A percentile compares a stretch with the other conserved stretches of the same genome.
Conservation (phyloP, 2,329 filamentous ascomycete genomes). For the Epichloe uncinata region DNA sequence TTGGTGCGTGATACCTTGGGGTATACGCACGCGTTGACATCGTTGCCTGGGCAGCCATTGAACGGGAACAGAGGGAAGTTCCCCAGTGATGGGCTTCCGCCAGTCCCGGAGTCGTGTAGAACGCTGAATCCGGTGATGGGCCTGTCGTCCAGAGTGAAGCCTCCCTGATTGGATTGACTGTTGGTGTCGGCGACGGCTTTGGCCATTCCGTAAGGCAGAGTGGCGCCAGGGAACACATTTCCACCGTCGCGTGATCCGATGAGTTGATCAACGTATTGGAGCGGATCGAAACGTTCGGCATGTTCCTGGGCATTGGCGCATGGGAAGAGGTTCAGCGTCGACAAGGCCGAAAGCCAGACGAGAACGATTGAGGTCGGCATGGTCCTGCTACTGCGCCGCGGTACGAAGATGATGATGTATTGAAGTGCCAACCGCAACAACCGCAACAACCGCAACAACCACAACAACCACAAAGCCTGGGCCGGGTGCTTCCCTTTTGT, state of each 20-base stretch:
- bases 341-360: not conserved
- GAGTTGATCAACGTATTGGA: conserved; percentile 23
- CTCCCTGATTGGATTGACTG: conserved; percentile 33
- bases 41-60: conserved; percentile 43
- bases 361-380: not conserved
- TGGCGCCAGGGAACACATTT: conserved; percentile 31
- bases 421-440: too few species aligned
- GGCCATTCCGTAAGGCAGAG: conserved; percentile 35
- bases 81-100: conserved; percentile 48
- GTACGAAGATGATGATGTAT: too few species aligned
- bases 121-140: conserved; percentile 41
- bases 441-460: too few species aligned
- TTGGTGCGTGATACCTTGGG: conserved; percentile 30
- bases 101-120: conserved; percentile 46
- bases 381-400: too few species aligned
- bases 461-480: too few species aligned
- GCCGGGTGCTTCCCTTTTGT: too few species aligned
- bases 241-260: conserved; percentile 21
- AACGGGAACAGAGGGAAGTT: conserved; percentile 64
- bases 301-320: not conserved
- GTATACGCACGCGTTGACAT: conserved; percentile 49
- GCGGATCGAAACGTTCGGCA: conserved; percentile 7
- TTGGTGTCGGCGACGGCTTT: conserved; percentile 40
- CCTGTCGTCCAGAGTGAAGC: conserved; percentile 38
- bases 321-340: not conserved